Conservation (phyloP, 2,329 filamentous ascomycete species). For the Aureobasidium sp. region DNA sequence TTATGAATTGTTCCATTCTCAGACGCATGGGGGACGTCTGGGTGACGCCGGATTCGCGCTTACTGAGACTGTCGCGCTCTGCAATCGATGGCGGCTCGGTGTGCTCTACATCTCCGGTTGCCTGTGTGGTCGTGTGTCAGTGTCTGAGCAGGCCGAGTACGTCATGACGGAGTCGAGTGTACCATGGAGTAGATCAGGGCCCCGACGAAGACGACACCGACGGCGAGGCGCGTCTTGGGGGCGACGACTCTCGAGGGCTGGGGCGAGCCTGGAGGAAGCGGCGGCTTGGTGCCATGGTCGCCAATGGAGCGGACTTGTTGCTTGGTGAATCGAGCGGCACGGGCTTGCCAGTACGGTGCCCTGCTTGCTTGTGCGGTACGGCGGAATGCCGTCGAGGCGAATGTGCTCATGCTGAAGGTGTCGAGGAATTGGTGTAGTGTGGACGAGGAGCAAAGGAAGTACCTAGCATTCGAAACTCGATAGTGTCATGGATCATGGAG, state of each 20-base stretch:
- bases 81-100: conserved; percentile 65
- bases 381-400: conserved; percentile 14
- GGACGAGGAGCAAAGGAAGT: not conserved
- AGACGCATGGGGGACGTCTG: conserved; percentile 88
- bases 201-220: conserved; percentile 46
- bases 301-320: conserved; percentile 12
- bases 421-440: not conserved
- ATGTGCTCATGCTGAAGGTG: conserved; percentile 3
- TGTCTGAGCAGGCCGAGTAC: not conserved
- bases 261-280: conserved; percentile 12
- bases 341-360: conserved; percentile 7
- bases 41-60: conserved; percentile 68
- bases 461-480: not conserved
- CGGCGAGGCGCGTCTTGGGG: conserved; percentile 38
- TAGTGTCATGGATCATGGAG: conserved; percentile 3
- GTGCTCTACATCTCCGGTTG: conserved; percentile 35
- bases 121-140: conserved; percentile 22
- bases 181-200: conserved; percentile 56
- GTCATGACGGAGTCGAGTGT: conserved; percentile 20
- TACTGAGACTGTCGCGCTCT: conserved; percentile 74
- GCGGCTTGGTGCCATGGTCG: conserved; percentile 14
- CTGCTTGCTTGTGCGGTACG: conserved; percentile 9
- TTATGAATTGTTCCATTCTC: conserved; percentile 95
- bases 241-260: conserved; percentile 25
- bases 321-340: conserved; percentile 7